Evolutionary conservation across 164 flowering plant species (phyloP).

Genomic region (Nymphaea thermarum): DNA sequence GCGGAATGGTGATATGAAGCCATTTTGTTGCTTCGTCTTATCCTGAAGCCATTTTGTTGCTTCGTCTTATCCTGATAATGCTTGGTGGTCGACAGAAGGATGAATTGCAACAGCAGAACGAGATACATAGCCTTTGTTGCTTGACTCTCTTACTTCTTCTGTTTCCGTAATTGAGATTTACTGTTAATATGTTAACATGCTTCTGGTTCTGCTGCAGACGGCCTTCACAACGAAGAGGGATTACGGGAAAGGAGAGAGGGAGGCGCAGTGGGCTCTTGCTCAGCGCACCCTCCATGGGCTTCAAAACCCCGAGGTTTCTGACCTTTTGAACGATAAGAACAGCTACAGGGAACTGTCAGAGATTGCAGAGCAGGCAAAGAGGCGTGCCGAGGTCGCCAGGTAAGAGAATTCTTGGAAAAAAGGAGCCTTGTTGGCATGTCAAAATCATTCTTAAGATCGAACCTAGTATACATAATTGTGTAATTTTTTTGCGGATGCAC

Average conservation of each 20-base stretch:
- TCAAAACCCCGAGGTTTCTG: conserved; percentile 17
- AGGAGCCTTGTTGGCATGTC: too few species aligned
- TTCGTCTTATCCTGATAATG: too few species aligned
- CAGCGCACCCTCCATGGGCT: conserved; percentile 76
- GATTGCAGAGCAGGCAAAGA: conserved; percentile 17
- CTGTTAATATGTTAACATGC: not conserved
- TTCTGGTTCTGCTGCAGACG: conserved; percentile 24
- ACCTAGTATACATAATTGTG: too few species aligned
- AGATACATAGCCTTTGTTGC: not conserved
- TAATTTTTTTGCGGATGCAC: too few species aligned
- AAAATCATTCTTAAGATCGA: too few species aligned
- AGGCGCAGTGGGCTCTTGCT: conserved; percentile 76
- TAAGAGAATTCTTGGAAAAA: not conserved
- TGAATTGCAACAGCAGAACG: not conserved
- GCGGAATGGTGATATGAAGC: too few species aligned
- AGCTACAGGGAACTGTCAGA: conserved; percentile 22
- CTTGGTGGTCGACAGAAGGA: not conserved
- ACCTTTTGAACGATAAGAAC: conserved; percentile 17
- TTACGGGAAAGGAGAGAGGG: conserved; percentile 78
- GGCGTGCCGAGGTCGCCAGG: conserved; percentile 19
- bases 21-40: too few species aligned
- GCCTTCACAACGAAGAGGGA: conserved; percentile 77
- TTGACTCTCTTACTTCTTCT: not conserved
- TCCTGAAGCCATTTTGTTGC: too few species aligned
- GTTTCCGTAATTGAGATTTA: not conserved